Evolutionary conservation across 176 grass and related monocot genomes (phyloP).

Genomic region (Poa pratensis): DNA sequence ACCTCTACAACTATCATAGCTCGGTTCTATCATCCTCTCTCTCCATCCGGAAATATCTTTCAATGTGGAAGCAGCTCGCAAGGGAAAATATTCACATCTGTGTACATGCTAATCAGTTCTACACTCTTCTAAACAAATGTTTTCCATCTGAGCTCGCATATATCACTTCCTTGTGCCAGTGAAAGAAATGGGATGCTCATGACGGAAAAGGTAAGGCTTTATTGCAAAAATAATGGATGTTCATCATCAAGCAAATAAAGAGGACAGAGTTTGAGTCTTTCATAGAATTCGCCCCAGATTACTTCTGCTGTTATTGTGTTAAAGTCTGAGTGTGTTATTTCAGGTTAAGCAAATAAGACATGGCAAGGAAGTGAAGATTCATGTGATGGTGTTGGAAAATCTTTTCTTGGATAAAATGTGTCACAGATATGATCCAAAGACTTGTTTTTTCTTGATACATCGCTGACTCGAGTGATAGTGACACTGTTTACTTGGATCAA

Average conservation of each 20-base stretch:
- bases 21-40: conserved; percentile 43
- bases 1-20: conserved; percentile 49
- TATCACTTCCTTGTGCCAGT: conserved; percentile 55
- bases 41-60: conserved; percentile 58
- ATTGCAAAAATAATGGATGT: conserved; percentile 62
- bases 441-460: conserved; percentile 39
- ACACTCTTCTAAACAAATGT: conserved; percentile 64
- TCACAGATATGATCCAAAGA: conserved; percentile 63
- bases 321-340: neutral
- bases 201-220: conserved; percentile 66
- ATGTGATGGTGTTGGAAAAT: conserved; percentile 89
- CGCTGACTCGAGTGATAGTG: conserved; percentile 37
- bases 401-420: conserved; percentile 60
- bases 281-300: conserved; percentile 60
- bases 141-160: conserved; percentile 63
- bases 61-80: conserved; percentile 40
- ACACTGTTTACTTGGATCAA: conserved; percentile 64
- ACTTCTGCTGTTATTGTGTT: conserved; percentile 46
- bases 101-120: conserved; percentile 61
- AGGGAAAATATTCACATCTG: conserved; percentile 52
- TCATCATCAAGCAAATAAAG: conserved; percentile 80
- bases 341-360: conserved; percentile 59
- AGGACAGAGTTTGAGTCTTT: conserved; percentile 73
- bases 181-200: conserved; percentile 77
- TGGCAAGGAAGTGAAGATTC: conserved; percentile 63